Evolutionary conservation across 768 basidiomycete genomes (phyloP).

Genomic region (Lactarius quietus): DNA sequence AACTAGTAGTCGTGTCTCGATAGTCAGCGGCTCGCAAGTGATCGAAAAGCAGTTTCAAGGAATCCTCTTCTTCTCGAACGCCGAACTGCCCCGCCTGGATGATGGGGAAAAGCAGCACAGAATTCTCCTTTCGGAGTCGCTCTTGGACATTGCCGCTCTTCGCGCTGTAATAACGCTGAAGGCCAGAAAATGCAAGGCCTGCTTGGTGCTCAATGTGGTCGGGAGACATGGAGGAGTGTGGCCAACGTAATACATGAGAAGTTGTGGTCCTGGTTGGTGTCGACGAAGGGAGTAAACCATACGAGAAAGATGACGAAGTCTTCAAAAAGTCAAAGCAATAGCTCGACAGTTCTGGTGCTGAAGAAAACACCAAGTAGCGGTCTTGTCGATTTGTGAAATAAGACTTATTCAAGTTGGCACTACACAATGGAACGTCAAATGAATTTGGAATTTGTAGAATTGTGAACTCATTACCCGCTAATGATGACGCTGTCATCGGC

Average conservation of each 20-base stretch:
- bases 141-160: conserved; percentile 15
- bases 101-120: conserved; percentile 68
- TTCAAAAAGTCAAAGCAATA: conserved; percentile 82
- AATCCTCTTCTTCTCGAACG: conserved; percentile 79
- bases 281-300: conserved; percentile 41
- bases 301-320: conserved; percentile 70
- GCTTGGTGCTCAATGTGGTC: conserved; percentile 65
- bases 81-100: conserved; percentile 89
- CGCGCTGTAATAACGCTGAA: conserved; percentile 47
- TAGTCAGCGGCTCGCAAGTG: conserved; percentile 12
- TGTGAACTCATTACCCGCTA: conserved; percentile 66
- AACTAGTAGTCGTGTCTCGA: conserved; percentile 1
- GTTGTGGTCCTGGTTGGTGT: conserved; percentile 35
- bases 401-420: conserved; percentile 88
- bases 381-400: conserved; percentile 97
- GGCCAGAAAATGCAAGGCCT: conserved; percentile 47
- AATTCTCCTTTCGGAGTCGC: conserved; percentile 26
- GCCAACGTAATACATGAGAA: conserved; percentile 54
- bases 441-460: neutral
- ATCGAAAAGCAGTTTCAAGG: conserved; percentile 56
- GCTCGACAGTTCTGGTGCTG: conserved; percentile 60
- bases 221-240: conserved; percentile 59
- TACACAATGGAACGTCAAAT: conserved; percentile 34
- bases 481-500: conserved; percentile 90
- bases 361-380: conserved; percentile 76